Percentiles rank a stretch among this genome's conserved stretches.
These are phyloP conservation scores for Erysimum cheiri DNA, from an alignment of 441 rosid species.

Conservation along the genomic window DNA sequence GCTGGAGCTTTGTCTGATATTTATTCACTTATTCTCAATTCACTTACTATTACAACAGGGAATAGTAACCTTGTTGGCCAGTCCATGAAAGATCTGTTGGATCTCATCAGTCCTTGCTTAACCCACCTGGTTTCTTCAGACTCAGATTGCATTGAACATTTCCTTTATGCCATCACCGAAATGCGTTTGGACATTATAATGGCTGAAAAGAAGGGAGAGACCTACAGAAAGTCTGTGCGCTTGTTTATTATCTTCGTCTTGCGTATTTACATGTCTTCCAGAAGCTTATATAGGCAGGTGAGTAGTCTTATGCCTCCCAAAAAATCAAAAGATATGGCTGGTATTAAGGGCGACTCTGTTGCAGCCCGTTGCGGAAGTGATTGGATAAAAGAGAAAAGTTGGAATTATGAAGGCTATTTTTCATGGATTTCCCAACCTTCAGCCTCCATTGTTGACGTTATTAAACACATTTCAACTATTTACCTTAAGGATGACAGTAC, in stretches of 20 bases:
- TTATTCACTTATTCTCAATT: constrained; percentile 66
- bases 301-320: constrained; percentile 73
- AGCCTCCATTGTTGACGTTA: constrained; percentile 68
- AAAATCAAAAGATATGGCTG: constrained; percentile 62
- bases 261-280: constrained; percentile 71
- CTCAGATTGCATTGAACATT: constrained; percentile 54
- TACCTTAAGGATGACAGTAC: constrained; percentile 54
- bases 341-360: constrained; percentile 55
- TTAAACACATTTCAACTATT: constrained; percentile 56
- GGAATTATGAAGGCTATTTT: constrained; percentile 77
- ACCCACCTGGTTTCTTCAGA: constrained; percentile 59
- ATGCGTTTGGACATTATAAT: constrained; percentile 41
- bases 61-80: constrained; percentile 72
- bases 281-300: constrained; percentile 79
- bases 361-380: constrained; percentile 66
- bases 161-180: constrained; percentile 61
- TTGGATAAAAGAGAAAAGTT: constrained; percentile 68
- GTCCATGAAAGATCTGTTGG: constrained; percentile 63
- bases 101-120: constrained; percentile 61
- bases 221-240: constrained; percentile 51
- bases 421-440: constrained; percentile 74
- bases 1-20: constrained; percentile 79
- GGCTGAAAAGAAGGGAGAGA: constrained; percentile 43
- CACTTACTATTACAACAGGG: constrained; percentile 73
- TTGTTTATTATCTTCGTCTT: constrained; percentile 77